Conservation (phyloP, 108 stramenopile genomes). For the Nitzschia palea region DNA sequence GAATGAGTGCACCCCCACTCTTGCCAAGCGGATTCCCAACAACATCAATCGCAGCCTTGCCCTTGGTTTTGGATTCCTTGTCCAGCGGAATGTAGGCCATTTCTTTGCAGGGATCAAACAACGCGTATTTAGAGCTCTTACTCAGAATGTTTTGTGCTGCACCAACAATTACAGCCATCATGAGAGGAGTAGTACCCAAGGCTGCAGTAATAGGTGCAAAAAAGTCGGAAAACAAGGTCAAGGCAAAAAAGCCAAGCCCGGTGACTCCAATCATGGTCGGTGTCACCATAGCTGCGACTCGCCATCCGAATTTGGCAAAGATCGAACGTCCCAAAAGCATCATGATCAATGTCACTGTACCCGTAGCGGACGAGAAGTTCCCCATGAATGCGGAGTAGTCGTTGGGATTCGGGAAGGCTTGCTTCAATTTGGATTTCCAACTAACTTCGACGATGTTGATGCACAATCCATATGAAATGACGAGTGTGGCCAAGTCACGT, state of each 20-base stretch:
- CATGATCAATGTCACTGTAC: conserved; percentile 93
- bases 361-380: conserved; percentile 94
- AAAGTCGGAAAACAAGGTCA: conserved; percentile 79
- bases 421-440: conserved; percentile 98
- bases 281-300: conserved; percentile 91
- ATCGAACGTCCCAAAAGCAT: conserved; percentile 94
- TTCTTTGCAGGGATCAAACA: conserved; percentile 99
- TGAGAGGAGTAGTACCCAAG: conserved; percentile 91
- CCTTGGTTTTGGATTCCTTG: conserved; percentile 96
- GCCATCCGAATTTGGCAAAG: conserved; percentile 94
- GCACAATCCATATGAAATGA: conserved; percentile 97
- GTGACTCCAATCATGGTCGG: conserved; percentile 95
- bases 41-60: conserved; percentile 99
- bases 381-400: conserved; percentile 99
- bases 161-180: conserved; percentile 94
- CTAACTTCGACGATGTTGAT: conserved; percentile 99
- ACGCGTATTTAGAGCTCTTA: conserved; percentile 94
- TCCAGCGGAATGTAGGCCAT: conserved; percentile 99
- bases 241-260: conserved; percentile 88
- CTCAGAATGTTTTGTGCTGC: conserved; percentile 95
- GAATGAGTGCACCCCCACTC: conserved; percentile 94
- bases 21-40: conserved; percentile 97
- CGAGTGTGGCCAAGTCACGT: conserved; percentile 88
- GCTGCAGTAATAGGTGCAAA: conserved; percentile 73
- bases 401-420: conserved; percentile 95